Base-by-base conservation (phyloP, 2,329 filamentous ascomycete species). In the Fusarium brevicatenulatum region DNA sequence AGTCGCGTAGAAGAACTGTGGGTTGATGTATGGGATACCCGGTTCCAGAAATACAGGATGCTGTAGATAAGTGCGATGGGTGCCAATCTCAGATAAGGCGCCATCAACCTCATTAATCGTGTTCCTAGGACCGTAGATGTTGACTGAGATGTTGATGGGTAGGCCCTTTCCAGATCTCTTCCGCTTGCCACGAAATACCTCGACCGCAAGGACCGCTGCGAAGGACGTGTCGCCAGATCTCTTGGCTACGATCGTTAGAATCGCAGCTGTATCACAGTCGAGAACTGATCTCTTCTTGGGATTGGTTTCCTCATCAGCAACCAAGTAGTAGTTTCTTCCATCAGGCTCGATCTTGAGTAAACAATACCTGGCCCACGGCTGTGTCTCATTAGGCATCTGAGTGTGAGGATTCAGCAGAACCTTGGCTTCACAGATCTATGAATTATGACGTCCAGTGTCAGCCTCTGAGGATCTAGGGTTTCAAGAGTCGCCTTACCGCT, bases 391-490 rank as follows among this genome's bases (percentile, higher is more conserved):
- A 0, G 47, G 30, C 0, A 5, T 10, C 5, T 23, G 16, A 0
- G 9, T 39, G 0, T 15, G 23, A 5, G 62, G 23, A 11, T 9
- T n/a, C 4, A 67, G 9, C 4, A 59, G 13, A 9, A 47, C 34
- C 18, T 67, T 46, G 1, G 28, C 62, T 16, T 37, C 36, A 9
- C 30, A 49, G 3, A 67, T 15, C 64, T 67, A 7, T 7, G 3
- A 7, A 9, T 21, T 0, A 10, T 46, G 4, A 66, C 2, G 4
- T 16, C 16, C 15, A 28, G 3, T 11, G 5, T 34, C 4, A 30
- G 21, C 2, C 11, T 15, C 18, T 13, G 4, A 11, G 0, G 2
- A 3, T 18, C 2, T 2, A 0, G 21, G 1, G 2, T 7, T n/a
- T n/a, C 13, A 1, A 7, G 13, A 18, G 2, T 5, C 1, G 25